These are phyloP conservation scores for Pinus albicaulis DNA, from an alignment of 75 land plant genomes.

Conservation along the genomic window DNA sequence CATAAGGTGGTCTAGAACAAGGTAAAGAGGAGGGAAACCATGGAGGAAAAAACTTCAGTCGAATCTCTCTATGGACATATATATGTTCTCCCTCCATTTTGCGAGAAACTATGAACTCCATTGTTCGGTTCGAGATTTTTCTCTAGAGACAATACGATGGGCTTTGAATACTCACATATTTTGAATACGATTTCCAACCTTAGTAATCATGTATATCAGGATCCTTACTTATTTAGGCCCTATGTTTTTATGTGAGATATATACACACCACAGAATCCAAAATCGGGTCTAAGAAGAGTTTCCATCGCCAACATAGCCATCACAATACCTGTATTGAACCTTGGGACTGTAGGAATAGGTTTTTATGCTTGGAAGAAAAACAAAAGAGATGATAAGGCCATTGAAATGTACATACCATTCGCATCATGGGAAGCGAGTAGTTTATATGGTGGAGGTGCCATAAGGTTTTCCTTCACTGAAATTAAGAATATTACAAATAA, in stretches of 20 bases:
- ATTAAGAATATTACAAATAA: slow-evolving; percentile 36
- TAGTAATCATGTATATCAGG: slow-evolving; percentile 31
- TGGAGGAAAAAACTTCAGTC: too few relatives aligned
- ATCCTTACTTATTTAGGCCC: too few relatives aligned
- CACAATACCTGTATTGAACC: slow-evolving; percentile 31
- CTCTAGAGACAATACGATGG: slow-evolving; percentile 24
- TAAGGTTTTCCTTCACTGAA: slow-evolving; percentile 33
- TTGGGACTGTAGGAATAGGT: slow-evolving; percentile 30
- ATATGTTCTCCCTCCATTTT: slow-evolving; percentile 42
- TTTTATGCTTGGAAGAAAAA: slow-evolving; percentile 61
- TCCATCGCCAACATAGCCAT: slow-evolving; percentile 46
- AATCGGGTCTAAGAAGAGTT: background rate
- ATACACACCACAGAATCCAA: background rate
- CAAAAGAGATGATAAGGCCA: slow-evolving; percentile 45
- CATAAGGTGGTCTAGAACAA: too few relatives aligned
- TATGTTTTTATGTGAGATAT: too few relatives aligned
- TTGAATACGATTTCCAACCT: slow-evolving; percentile 23
- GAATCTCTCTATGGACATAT: slow-evolving; percentile 40
- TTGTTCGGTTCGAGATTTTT: slow-evolving; percentile 42
- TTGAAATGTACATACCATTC: slow-evolving; percentile 43
- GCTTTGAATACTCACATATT: slow-evolving; percentile 19
- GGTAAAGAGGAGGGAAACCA: too few relatives aligned
- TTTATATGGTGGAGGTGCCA: slow-evolving; percentile 5
- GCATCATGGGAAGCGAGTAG: slow-evolving; percentile 52
- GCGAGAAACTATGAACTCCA: slow-evolving; percentile 48